Evolutionary conservation across 352 stramenopile species (phyloP).

Genomic region (Chrysophaeum taylorii): DNA sequence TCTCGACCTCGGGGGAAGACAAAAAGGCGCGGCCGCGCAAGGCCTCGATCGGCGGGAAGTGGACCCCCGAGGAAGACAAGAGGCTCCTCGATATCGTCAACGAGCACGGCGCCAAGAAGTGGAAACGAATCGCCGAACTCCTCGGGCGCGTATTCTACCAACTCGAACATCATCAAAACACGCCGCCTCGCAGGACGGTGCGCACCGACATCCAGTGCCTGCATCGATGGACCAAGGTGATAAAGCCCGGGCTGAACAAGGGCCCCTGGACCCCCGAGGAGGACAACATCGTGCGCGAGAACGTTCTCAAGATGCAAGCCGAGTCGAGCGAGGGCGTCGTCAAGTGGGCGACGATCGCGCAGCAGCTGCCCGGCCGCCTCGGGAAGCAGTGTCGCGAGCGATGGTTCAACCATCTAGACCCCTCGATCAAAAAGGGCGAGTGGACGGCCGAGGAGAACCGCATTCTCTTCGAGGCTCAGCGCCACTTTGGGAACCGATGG

Average conservation of each 20-base stretch:
- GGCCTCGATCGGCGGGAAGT: slow-evolving; percentile 29
- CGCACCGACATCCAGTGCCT: slow-evolving; percentile 42
- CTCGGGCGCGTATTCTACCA: too few species aligned
- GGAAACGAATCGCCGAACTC: slow-evolving; percentile 78
- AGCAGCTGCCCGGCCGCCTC: slow-evolving; percentile 64
- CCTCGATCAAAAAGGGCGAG: slow-evolving; percentile 75
- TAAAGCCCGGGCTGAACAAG: slow-evolving; percentile 80
- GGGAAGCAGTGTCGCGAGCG: slow-evolving; percentile 84
- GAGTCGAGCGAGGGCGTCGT: slow-evolving; percentile 3
- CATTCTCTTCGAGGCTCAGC: slow-evolving; percentile 35
- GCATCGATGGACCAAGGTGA: slow-evolving; percentile 38
- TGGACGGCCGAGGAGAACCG: slow-evolving; percentile 50
- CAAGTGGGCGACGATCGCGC: slow-evolving; percentile 74
- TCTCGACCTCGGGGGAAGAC: too few species aligned
- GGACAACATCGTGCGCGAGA: slow-evolving; percentile 59
- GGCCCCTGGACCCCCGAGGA: slow-evolving; percentile 84
- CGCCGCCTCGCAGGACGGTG: not conserved
- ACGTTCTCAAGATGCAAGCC: slow-evolving; percentile 29
- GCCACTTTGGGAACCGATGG: slow-evolving; percentile 60
- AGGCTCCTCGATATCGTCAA: slow-evolving; percentile 66
- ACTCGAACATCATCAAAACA: slow-evolving; percentile 20
- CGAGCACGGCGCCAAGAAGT: slow-evolving; percentile 77
- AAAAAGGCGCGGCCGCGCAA: too few species aligned
- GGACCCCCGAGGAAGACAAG: slow-evolving; percentile 73
- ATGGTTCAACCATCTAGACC: slow-evolving; percentile 86